phyloP scores from a whole-genome alignment of 1,139 yeast genomes.

The Candida smagusa region DNA sequence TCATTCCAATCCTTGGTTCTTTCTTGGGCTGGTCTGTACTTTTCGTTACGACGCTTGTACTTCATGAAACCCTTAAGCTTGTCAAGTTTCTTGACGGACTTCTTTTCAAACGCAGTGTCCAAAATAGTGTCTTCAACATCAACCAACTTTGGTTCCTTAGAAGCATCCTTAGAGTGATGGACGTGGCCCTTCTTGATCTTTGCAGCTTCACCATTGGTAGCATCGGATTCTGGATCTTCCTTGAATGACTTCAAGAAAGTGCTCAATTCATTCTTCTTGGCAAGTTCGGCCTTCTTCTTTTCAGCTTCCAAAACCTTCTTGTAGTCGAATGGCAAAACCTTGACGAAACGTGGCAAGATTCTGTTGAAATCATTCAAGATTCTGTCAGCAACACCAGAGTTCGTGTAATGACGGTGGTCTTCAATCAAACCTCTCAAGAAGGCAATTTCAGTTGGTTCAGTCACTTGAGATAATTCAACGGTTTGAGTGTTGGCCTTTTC shows the following conservation, averaged over 20 bases:
- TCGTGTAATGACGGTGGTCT: constrained; percentile 93
- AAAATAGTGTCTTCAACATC: constrained; percentile 88
- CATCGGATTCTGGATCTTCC: constrained; percentile 82
- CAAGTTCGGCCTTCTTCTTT: constrained; percentile 62
- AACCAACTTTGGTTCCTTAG: constrained; percentile 76
- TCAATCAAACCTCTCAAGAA: constrained; percentile 90
- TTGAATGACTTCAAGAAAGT: constrained; percentile 62
- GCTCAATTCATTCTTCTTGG: constrained; percentile 59
- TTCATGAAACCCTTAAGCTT: constrained; percentile 90
- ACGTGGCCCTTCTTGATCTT: constrained; percentile 48
- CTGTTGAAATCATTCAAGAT: constrained; percentile 85
- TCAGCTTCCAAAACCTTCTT: constrained; percentile 84
- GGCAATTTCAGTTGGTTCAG: constrained; percentile 91
- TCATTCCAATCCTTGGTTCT: constrained; percentile 94
- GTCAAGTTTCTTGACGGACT: constrained; percentile 66
- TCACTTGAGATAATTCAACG: constrained; percentile 72
- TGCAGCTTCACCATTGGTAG: constrained; percentile 79
- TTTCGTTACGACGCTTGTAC: constrained; percentile 85
- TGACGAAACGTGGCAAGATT: constrained; percentile 83
- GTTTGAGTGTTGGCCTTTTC: constrained; percentile 79
- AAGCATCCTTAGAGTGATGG: constrained; percentile 28
- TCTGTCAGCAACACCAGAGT: constrained; percentile 83
- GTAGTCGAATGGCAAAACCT: constrained; percentile 90
- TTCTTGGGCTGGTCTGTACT: constrained; percentile 71
- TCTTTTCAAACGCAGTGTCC: constrained; percentile 63